Percentiles rank a stretch among this genome's conserved stretches.
phyloP scores from a whole-genome alignment of 2,329 filamentous ascomycete genomes.

The Ophiosphaerella korrae region DNA sequence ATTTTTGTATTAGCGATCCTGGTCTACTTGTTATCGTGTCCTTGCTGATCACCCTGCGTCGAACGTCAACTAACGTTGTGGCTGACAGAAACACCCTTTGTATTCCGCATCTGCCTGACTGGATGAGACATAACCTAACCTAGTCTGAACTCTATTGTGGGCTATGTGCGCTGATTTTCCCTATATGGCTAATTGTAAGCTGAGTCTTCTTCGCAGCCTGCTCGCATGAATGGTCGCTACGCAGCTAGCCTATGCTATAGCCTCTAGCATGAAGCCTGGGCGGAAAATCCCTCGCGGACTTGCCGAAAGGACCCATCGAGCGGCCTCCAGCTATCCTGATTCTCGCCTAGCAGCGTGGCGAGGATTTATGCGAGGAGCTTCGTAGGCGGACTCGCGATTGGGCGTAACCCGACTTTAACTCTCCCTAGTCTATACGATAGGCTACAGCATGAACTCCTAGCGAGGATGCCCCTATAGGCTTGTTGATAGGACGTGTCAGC shows the following conservation, averaged over 20 bases:
- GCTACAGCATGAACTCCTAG: slow-evolving; percentile 2
- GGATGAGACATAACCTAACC: too few species aligned
- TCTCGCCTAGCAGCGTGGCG: slow-evolving; percentile 1
- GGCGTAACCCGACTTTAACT: not conserved
- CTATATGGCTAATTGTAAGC: too few species aligned
- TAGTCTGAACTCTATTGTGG: too few species aligned
- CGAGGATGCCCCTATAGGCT: slow-evolving; percentile 4
- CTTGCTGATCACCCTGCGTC: too few species aligned
- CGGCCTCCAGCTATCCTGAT: slow-evolving; percentile 3
- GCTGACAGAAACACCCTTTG: too few species aligned
- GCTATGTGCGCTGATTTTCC: too few species aligned
- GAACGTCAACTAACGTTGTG: too few species aligned
- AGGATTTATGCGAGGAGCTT: slow-evolving; percentile 4
- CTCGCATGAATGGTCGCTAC: too few species aligned
- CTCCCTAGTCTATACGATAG: not conserved
- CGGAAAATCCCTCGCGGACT: slow-evolving; percentile 5
- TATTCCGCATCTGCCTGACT: too few species aligned
- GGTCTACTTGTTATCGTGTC: too few species aligned
- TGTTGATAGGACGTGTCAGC: slow-evolving; percentile 6
- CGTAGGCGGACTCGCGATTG: slow-evolving; percentile 1
- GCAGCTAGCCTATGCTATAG: not conserved
- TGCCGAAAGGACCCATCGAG: slow-evolving; percentile 4
- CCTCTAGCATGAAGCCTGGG: slow-evolving; percentile 4
- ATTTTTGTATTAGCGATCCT: too few species aligned
- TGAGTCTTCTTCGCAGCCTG: too few species aligned